Conservation (phyloP, 176 grass and related monocot genomes). For the sorghum (Sorghum bicolor) region DNA sequence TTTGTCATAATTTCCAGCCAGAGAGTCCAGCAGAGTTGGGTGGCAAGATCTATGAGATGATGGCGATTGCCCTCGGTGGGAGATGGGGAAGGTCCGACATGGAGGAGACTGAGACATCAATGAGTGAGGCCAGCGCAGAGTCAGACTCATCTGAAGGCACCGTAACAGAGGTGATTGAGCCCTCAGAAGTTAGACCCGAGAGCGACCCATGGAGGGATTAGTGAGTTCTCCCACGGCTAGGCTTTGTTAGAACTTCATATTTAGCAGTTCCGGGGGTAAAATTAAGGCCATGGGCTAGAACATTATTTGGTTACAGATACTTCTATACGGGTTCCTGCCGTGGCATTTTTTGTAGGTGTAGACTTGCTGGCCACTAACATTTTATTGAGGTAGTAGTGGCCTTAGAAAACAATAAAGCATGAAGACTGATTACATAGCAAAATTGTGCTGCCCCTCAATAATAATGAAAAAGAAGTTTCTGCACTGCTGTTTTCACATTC, state of each 20-base stretch:
- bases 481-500: not conserved
- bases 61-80: slow-evolving; percentile 85
- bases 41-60: slow-evolving; percentile 98
- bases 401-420: slow-evolving; percentile 29
- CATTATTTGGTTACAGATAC: not conserved
- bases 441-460: not conserved
- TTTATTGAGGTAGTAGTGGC: slow-evolving; percentile 18
- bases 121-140: not conserved
- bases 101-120: slow-evolving; percentile 30
- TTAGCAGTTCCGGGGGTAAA: not conserved
- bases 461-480: no score
- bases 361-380: not conserved
- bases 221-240: not conserved
- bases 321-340: not conserved
- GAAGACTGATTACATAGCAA: not conserved
- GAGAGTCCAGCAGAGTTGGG: slow-evolving; percentile 91
- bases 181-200: slow-evolving; percentile 81
- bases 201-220: slow-evolving; percentile 85
- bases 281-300: slow-evolving; percentile 12
- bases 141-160: slow-evolving; percentile 12
- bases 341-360: slow-evolving; percentile 44
- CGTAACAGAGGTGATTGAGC: slow-evolving; percentile 59
- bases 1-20: slow-evolving; percentile 34
- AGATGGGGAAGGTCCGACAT: slow-evolving; percentile 70
- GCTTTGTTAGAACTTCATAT: not conserved